Percentiles rank a stretch among this genome's conserved stretches.
These are phyloP conservation scores for Ceratobasidium theobromae DNA, from an alignment of 1,284 basidiomycete genomes.

Conservation along the genomic window DNA sequence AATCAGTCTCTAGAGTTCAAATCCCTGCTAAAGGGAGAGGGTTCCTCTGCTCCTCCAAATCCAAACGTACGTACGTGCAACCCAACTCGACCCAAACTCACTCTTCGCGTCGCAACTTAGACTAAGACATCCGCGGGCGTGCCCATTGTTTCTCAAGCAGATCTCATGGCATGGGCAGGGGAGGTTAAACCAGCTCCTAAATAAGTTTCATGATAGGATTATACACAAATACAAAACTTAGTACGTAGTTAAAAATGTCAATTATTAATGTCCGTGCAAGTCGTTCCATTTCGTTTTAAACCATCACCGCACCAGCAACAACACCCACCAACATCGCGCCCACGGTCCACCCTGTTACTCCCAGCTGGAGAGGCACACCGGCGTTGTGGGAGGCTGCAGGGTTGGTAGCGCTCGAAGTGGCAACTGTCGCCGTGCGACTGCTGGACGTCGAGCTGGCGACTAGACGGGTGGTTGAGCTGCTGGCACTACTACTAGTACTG, in stretches of 20 bases:
- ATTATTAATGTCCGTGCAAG: background rate
- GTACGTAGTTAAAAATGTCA: background rate
- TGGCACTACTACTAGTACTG: too few species aligned
- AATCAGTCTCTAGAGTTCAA: constrained; percentile 16
- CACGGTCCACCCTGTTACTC: constrained; percentile 16
- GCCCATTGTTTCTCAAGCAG: constrained; percentile 8
- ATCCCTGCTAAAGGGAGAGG: background rate
- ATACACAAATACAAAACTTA: background rate
- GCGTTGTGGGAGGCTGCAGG: background rate
- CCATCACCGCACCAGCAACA: constrained; percentile 5
- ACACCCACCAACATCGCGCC: constrained; percentile 3
- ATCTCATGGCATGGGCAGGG: constrained; percentile 24
- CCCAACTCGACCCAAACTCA: background rate
- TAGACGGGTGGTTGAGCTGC: background rate
- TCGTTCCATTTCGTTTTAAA: constrained; percentile 5
- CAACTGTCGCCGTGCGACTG: background rate
- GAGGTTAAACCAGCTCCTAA: constrained; percentile 3
- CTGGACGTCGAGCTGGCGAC: too few species aligned
- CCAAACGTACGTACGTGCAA: too few species aligned
- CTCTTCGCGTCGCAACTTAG: background rate
- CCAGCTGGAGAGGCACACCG: constrained; percentile 2
- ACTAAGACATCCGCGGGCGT: constrained; percentile 6
- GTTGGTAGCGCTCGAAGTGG: background rate
- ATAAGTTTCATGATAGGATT: background rate
- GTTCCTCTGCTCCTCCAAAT: background rate